A percentile compares a stretch with the other conserved stretches of the same genome.
phyloP scores from a whole-genome alignment of 108 stramenopile species.

The Cyclotella sp. region DNA sequence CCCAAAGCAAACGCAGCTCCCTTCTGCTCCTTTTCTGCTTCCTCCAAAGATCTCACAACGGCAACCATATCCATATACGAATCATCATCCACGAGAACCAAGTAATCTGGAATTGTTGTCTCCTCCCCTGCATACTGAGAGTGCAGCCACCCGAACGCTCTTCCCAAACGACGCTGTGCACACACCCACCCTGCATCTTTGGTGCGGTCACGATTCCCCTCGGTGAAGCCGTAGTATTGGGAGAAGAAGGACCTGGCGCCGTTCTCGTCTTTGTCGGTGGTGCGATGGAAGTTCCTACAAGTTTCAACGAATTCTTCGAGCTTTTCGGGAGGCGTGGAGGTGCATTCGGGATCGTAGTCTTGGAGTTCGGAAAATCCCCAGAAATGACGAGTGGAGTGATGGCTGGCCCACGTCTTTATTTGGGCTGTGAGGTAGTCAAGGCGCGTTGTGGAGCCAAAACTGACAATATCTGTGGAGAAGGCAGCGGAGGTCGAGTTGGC shows the following conservation, averaged over 20 bases:
- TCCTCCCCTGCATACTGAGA: neutral
- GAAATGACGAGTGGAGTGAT: constrained; percentile 18
- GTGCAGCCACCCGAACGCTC: neutral
- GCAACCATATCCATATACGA: neutral
- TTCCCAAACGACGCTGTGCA: constrained; percentile 1
- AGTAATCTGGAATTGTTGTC: neutral
- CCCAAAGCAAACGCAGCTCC: neutral
- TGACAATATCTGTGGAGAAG: constrained; percentile 10
- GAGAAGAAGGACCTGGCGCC: neutral
- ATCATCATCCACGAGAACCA: neutral
- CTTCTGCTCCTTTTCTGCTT: neutral
- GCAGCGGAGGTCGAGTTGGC: neutral
- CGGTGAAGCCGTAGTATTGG: neutral
- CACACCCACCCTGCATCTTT: constrained; percentile 2
- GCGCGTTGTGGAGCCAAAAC: constrained; percentile 30
- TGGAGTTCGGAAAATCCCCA: constrained; percentile 30
- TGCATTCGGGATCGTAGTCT: constrained; percentile 17
- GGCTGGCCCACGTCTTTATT: constrained; percentile 32
- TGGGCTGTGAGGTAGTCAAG: constrained; percentile 38
- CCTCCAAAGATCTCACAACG: neutral
- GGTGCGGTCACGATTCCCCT: neutral
- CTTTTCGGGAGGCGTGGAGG: neutral
- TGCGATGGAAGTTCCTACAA: neutral
- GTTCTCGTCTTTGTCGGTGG: neutral
- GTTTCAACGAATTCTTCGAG: neutral